Base-by-base conservation (phyloP, 177 flowering plant species). In the Telopea speciosissima region DNA sequence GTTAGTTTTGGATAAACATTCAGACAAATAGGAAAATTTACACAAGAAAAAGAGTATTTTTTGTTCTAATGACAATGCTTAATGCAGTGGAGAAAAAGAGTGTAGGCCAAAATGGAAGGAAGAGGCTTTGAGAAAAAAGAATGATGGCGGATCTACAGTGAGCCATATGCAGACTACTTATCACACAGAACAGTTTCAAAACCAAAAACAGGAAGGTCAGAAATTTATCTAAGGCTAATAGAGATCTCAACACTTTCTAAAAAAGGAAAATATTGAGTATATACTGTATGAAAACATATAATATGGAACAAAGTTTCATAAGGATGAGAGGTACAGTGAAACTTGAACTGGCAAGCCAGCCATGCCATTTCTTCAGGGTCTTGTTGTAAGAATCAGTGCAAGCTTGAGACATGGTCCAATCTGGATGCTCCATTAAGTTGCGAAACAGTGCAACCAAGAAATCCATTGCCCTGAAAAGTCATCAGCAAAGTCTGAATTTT, bases 391-490 rank as follows among this genome's bases (percentile, higher is more conserved):
- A 80, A 52, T 92, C 93, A 25, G 85, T 75, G 72, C 93, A 95
- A 63, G 86, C 93, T 81, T 90, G 93, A 52, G 92, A 70, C 93
- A 90, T 89, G 59, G 88, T 64, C 99, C 97, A 95, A 73, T 90
- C 99, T 63, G 83, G 84, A 81, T 91, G 97, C 45, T 80, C 82
- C 33, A 82, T 65, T 74, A 94, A 80, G 82, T 91, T 90, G 73
- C 85, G 90, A 74, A 95, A 92, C 68, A 95, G 79, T 76, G 84
- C 91, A 75, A 92, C 95, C 82, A 95, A 69, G 81, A 92, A 95
- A 78, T 95, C 97, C 93, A 92, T 90, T n/a, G 97, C 96, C 79
- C 99, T 95, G 91, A 73, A 72, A 56, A 54, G n/a, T n/a, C 10
- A 19, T 58, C 61, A 21, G 14, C 8, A 58, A 19, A 19, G n/a